A percentile compares a stretch with the other conserved stretches of the same genome.
These are phyloP conservation scores for Ophiostoma ulmi DNA, from an alignment of 2,329 filamentous ascomycete species.

Conservation along the genomic window DNA sequence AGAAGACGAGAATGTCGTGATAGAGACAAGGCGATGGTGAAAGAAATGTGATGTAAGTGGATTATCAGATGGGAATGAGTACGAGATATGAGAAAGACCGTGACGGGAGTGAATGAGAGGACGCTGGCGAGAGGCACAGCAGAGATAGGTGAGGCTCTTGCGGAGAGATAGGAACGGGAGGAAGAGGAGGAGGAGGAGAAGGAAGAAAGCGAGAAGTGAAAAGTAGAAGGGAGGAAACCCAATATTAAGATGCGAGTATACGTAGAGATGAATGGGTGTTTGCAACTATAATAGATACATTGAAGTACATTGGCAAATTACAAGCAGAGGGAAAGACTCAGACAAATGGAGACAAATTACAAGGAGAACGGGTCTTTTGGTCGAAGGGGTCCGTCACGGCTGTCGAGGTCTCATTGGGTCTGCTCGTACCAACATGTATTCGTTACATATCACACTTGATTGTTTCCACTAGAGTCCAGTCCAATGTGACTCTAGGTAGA, in stretches of 20 bases:
- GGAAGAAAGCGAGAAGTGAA: neutral
- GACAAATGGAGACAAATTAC: slow-evolving; percentile 2
- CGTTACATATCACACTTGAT: neutral
- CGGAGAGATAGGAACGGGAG: neutral
- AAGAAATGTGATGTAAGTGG: neutral
- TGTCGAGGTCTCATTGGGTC: neutral
- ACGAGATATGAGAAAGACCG: neutral
- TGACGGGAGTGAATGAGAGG: neutral
- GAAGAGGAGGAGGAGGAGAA: neutral
- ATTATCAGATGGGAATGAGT: neutral
- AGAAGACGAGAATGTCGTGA: neutral
- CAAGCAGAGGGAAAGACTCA: neutral
- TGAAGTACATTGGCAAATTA: neutral
- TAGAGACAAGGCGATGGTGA: neutral
- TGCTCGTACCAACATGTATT: neutral
- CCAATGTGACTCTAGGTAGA: neutral
- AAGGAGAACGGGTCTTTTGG: neutral
- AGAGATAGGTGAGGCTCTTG: neutral
- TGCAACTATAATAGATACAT: neutral
- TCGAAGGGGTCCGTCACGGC: neutral
- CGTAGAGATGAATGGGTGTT: too few species aligned
- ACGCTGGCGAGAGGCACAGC: slow-evolving; percentile 7
- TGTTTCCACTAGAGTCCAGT: neutral
- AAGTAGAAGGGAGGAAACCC: neutral
- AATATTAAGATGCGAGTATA: neutral